Conservation (phyloP, 2,329 filamentous ascomycete genomes). For the Fusarium sp. region DNA sequence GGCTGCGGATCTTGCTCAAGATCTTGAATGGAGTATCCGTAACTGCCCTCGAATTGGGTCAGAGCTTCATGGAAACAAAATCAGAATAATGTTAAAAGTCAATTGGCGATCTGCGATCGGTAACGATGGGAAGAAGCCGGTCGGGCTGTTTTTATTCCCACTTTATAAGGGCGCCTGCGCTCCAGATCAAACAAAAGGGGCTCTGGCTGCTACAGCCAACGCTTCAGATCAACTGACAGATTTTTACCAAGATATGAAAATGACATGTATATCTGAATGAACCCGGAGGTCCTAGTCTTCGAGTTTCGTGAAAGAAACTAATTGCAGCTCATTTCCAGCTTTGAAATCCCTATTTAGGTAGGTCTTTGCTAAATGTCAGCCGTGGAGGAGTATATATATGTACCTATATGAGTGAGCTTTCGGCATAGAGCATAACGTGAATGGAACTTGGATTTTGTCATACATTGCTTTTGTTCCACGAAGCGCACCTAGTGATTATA, state of each 20-base stretch:
- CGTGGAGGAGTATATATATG: neutral
- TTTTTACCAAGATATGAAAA: neutral
- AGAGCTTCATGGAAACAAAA: neutral
- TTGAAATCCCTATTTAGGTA: neutral
- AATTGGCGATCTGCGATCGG: neutral
- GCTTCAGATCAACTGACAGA: neutral
- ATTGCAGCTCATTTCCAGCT: neutral
- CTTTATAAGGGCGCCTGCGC: neutral
- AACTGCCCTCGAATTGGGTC: neutral
- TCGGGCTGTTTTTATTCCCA: neutral
- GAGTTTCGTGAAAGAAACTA: neutral
- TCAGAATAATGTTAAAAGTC: neutral
- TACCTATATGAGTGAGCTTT: neutral
- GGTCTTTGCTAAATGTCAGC: neutral
- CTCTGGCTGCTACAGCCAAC: neutral
- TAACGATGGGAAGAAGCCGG: neutral
- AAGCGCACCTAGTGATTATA: neutral
- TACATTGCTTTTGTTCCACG: neutral
- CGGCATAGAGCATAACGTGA: neutral
- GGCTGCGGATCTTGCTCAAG: neutral
- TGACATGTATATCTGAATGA: neutral
- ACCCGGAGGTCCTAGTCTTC: neutral
- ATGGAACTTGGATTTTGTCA: neutral
- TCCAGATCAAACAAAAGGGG: conserved; percentile 2
- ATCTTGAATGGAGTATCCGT: neutral